Percentiles rank a stretch among this genome's conserved stretches.
Conservation (phyloP, 2,329 filamentous ascomycete genomes). For the Hymenoscyphus infarciens region DNA sequence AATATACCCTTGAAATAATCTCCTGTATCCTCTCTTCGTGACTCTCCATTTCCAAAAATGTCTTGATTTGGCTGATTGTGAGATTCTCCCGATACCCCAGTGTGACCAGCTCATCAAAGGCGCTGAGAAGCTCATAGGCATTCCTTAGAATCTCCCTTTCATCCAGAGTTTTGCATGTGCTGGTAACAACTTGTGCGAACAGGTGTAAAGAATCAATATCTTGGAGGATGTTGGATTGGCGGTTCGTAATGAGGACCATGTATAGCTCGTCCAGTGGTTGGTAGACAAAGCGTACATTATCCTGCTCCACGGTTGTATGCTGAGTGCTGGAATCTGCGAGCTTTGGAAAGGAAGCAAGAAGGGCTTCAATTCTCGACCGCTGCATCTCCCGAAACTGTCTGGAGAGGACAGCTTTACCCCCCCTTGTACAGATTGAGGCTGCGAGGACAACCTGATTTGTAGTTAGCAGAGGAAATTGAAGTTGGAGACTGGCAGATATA, state of each 20-base stretch:
- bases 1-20: slow-evolving; percentile 78
- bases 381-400: slow-evolving; percentile 98
- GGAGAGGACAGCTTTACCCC: slow-evolving; percentile 96
- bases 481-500: not conserved
- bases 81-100: slow-evolving; percentile 95
- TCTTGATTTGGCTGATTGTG: slow-evolving; percentile 96
- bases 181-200: slow-evolving; percentile 95
- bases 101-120: slow-evolving; percentile 95
- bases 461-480: slow-evolving; percentile 19
- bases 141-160: slow-evolving; percentile 93
- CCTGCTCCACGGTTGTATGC: slow-evolving; percentile 97
- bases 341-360: slow-evolving; percentile 96
- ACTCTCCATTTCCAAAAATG: slow-evolving; percentile 98
- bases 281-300: slow-evolving; percentile 99
- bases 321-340: slow-evolving; percentile 93
- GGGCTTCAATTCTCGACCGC: slow-evolving; percentile 90
- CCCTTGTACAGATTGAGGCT: slow-evolving; percentile 97
- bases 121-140: slow-evolving; percentile 92
- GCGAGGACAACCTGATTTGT: slow-evolving; percentile 82
- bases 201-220: slow-evolving; percentile 98
- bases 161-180: slow-evolving; percentile 92
- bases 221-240: slow-evolving; percentile 98
- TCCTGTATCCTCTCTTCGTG: slow-evolving; percentile 99
- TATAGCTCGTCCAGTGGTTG: slow-evolving; percentile 98
- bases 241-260: slow-evolving; percentile 99